Evolutionary conservation across 108 stramenopile species (phyloP).

Genomic region (Cylindrotheca closterium): DNA sequence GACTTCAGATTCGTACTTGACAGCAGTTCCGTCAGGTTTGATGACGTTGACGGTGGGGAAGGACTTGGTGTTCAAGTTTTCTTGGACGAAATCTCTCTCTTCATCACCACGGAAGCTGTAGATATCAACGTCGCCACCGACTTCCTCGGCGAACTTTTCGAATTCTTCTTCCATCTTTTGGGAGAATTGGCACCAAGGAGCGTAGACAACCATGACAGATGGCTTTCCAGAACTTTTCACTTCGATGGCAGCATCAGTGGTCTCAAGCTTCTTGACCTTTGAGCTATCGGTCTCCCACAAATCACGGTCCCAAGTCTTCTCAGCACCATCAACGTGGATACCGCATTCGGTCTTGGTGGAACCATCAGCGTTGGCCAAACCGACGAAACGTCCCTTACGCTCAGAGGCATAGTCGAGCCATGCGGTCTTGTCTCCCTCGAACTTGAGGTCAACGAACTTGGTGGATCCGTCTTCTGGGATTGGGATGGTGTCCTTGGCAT

Average conservation of each 20-base stretch:
- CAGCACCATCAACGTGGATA: constrained; percentile 92
- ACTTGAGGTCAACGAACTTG: constrained; percentile 80
- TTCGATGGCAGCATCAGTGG: constrained; percentile 65
- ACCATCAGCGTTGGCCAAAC: constrained; percentile 94
- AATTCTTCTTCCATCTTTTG: constrained; percentile 86
- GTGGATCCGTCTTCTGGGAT: constrained; percentile 87
- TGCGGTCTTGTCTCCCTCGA: constrained; percentile 77
- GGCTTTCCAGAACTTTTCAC: constrained; percentile 70
- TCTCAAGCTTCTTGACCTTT: constrained; percentile 72
- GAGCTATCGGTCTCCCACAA: constrained; percentile 72
- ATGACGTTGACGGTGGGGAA: constrained; percentile 93
- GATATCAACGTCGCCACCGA: constrained; percentile 56
- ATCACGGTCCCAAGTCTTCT: constrained; percentile 89
- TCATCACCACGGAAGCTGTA: constrained; percentile 92
- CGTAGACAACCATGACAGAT: constrained; percentile 84
- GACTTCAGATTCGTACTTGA: constrained; percentile 89
- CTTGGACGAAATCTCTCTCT: constrained; percentile 86
- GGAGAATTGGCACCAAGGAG: constrained; percentile 93
- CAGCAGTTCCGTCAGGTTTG: constrained; percentile 80
- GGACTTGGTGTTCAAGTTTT: constrained; percentile 82
- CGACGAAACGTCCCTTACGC: constrained; percentile 95
- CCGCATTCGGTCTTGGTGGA: constrained; percentile 98
- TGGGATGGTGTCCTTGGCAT: constrained; percentile 94
- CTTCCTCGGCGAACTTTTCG: constrained; percentile 63
- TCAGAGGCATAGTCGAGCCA: constrained; percentile 97